phyloP scores from a whole-genome alignment of 345 rosid genomes.

The Eucalyptus sideroxylon region DNA sequence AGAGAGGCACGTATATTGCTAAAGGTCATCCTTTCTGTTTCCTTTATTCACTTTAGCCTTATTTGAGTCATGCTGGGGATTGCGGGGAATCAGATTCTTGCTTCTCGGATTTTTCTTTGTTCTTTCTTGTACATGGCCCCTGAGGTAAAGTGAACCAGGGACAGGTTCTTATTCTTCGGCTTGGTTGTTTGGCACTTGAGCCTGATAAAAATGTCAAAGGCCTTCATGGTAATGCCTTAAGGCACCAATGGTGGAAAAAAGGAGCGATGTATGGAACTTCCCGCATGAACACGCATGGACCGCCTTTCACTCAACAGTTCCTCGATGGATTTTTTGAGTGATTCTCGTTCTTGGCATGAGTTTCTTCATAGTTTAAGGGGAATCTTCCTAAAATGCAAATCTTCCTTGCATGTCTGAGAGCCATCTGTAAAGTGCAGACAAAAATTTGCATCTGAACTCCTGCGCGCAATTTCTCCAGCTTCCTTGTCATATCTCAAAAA shows the following conservation, averaged over 20 bases:
- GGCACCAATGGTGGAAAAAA: neutral
- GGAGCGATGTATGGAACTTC: neutral
- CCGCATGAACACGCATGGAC: neutral
- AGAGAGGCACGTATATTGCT: no score
- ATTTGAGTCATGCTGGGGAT: neutral
- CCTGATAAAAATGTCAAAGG: neutral
- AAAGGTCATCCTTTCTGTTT: neutral
- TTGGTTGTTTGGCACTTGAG: neutral
- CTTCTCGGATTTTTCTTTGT: neutral
- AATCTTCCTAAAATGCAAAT: neutral
- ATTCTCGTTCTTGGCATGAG: neutral
- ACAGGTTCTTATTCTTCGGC: neutral
- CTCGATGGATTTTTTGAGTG: neutral
- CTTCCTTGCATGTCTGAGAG: neutral
- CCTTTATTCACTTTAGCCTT: neutral
- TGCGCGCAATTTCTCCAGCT: neutral
- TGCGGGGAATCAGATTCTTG: constrained; percentile 9
- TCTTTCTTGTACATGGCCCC: neutral
- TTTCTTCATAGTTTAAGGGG: neutral
- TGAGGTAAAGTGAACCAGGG: neutral
- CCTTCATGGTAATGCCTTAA: neutral
- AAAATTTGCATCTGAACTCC: neutral
- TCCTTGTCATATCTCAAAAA: neutral
- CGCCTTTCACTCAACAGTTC: neutral
- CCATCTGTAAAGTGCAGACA: neutral